phyloP scores from a whole-genome alignment of 176 grass and related monocot genomes.

The Dendrocalamus sinicus region DNA sequence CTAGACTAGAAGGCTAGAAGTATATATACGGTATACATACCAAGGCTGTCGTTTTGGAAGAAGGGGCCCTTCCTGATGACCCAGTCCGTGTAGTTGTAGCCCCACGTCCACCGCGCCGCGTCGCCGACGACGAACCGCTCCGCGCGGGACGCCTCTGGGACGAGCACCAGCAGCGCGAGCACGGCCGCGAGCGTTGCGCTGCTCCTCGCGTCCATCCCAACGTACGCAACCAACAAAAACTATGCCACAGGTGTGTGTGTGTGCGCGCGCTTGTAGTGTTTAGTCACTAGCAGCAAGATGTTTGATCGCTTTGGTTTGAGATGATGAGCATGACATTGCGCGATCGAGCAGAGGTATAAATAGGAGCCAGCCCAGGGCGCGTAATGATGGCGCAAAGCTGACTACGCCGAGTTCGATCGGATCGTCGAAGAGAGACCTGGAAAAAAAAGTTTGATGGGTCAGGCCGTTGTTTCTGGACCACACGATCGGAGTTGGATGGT shows the following conservation, averaged over 20 bases:
- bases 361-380: neutral
- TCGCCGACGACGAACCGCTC: constrained; percentile 79
- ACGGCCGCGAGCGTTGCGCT: neutral
- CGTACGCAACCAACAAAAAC: neutral
- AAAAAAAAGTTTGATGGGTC: neutral
- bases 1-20: neutral
- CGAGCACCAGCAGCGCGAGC: constrained; percentile 32
- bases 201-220: constrained; percentile 13
- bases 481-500: constrained; percentile 26
- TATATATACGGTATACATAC: constrained; percentile 2
- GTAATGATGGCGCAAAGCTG: constrained; percentile 53
- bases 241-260: neutral
- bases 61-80: constrained; percentile 77
- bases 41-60: constrained; percentile 75
- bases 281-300: neutral
- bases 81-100: constrained; percentile 96
- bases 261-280: too few species aligned
- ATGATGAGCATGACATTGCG: constrained; percentile 30
- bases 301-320: neutral
- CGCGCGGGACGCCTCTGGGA: constrained; percentile 36
- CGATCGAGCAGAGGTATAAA: constrained; percentile 17
- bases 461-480: constrained; percentile 12
- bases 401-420: constrained; percentile 3
- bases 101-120: constrained; percentile 77
- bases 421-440: neutral